Evolutionary conservation across 208 protist species (phyloP).

Genomic region (Trypanosomatidae sp.): DNA sequence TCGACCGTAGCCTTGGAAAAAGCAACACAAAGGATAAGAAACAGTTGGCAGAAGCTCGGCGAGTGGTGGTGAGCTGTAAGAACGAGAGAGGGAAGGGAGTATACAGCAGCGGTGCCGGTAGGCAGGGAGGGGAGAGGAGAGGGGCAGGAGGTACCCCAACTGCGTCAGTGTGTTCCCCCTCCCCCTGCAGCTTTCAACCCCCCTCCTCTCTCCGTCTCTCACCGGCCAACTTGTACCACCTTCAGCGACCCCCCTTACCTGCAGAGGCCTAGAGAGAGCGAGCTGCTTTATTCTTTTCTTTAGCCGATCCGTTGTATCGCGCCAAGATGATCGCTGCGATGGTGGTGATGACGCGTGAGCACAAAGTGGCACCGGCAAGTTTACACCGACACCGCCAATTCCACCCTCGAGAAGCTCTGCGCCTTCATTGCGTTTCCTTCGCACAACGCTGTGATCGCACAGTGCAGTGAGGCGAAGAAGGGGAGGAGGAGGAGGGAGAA

Average conservation of each 20-base stretch:
- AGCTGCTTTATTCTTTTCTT: neutral
- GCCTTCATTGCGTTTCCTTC: neutral
- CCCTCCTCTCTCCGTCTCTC: neutral
- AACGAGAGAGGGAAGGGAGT: neutral
- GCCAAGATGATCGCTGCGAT: neutral
- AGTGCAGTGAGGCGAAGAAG: neutral
- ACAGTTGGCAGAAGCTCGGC: neutral
- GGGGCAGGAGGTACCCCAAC: neutral
- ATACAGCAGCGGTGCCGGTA: neutral
- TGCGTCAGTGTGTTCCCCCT: neutral
- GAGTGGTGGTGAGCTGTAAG: neutral
- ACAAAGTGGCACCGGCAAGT: too few species aligned
- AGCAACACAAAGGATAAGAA: neutral
- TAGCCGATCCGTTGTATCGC: neutral
- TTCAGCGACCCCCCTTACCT: neutral
- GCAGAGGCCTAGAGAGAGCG: neutral
- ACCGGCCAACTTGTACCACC: neutral
- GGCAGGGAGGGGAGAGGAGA: neutral
- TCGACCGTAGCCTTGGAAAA: neutral
- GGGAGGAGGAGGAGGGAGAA: neutral
- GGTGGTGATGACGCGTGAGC: too few species aligned
- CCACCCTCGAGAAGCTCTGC: too few species aligned
- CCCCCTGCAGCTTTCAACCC: neutral
- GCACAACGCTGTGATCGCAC: neutral
- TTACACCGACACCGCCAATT: too few species aligned